These are phyloP conservation scores for Nakazawaea siamensis DNA, from an alignment of 805 yeast species.

Conservation along the genomic window DNA sequence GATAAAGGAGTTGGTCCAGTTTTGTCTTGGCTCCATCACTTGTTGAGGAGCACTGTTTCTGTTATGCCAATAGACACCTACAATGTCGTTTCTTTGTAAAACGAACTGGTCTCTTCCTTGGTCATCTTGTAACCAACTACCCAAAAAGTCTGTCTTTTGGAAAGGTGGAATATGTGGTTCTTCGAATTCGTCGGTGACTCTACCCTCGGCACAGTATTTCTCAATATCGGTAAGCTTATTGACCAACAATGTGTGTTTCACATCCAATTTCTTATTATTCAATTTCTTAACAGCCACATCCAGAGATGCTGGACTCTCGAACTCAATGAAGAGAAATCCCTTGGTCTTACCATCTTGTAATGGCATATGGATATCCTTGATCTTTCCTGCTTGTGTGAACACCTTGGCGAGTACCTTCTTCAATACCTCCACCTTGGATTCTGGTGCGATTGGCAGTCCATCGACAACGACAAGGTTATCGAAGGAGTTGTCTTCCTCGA, in stretches of 20 bases:
- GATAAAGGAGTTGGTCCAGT: slow-evolving; percentile 84
- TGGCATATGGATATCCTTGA: slow-evolving; percentile 80
- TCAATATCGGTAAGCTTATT: slow-evolving; percentile 81
- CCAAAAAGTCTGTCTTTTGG: slow-evolving; percentile 71
- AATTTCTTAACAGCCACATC: slow-evolving; percentile 70
- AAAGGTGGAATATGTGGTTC: slow-evolving; percentile 73
- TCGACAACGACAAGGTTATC: slow-evolving; percentile 82
- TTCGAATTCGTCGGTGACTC: slow-evolving; percentile 48
- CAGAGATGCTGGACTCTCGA: slow-evolving; percentile 57
- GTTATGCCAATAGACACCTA: slow-evolving; percentile 84
- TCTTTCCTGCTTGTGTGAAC: slow-evolving; percentile 69
- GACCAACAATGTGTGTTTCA: slow-evolving; percentile 81
- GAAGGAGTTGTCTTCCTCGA: slow-evolving; percentile 47
- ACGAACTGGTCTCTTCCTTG: slow-evolving; percentile 86
- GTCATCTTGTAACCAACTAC: slow-evolving; percentile 86
- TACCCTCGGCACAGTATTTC: slow-evolving; percentile 41
- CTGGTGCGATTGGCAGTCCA: slow-evolving; percentile 95
- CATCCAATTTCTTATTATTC: slow-evolving; percentile 87
- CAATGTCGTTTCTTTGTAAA: slow-evolving; percentile 69
- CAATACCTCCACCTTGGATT: slow-evolving; percentile 73
- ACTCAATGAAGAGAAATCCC: slow-evolving; percentile 85
- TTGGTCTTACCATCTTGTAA: slow-evolving; percentile 69
- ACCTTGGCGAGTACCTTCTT: slow-evolving; percentile 80
- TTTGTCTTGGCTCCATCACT: slow-evolving; percentile 68
- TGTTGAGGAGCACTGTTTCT: slow-evolving; percentile 64